Evolutionary conservation across 169 alveolate genomes (phyloP), one percentile per base, ranked within the genome.

Genomic region (Babesia caballi): DNA sequence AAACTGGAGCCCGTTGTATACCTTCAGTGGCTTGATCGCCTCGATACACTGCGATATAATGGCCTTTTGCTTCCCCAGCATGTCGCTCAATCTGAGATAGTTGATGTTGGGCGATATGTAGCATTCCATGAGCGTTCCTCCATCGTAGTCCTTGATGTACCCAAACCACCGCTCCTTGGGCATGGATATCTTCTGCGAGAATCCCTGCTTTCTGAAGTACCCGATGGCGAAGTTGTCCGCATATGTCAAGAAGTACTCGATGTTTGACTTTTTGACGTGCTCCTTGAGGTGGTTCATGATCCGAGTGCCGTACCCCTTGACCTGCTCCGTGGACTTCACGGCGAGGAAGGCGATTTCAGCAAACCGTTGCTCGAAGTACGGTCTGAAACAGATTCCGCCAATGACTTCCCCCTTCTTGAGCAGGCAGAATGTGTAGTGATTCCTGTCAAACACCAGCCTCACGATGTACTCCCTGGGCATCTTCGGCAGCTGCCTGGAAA

Each of bases 111-210:
- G 95, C 53, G 95, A 92, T 4, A 97, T 91, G 57, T 93, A 92
- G 85, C 99, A 97, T 53, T 97, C 99, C 99, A 97, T 97, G 52
- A 97, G 84, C n/a, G 99, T 97, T n/a, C 99, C 99, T 33, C 99
- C 99, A 75, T 96, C 99, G 88, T 97, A 97, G 78, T 97, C 99
- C 82, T 97, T 97, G 47, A 97, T 97, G 88, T 94, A 97, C 28
- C 99, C 99, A 65, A 94, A 91, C 98, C 99, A 97, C 49, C 97
- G 90, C 44, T 94, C 97, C 54, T 91, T 85, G 17, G 98, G 98
- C 98, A 97, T 95, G 50, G 97, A 90, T 25, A 94, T 94, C 32
- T 93, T 94, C 67, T 95, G 93, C 27, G 96, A 92, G 83, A 97
- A 97, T 11, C 99, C 99, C 80, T 97, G 97, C 80, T 97, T 97